These are phyloP conservation scores for Dactylellina drechsleri DNA, from an alignment of 2,329 filamentous ascomycete species.

Conservation along the genomic window DNA sequence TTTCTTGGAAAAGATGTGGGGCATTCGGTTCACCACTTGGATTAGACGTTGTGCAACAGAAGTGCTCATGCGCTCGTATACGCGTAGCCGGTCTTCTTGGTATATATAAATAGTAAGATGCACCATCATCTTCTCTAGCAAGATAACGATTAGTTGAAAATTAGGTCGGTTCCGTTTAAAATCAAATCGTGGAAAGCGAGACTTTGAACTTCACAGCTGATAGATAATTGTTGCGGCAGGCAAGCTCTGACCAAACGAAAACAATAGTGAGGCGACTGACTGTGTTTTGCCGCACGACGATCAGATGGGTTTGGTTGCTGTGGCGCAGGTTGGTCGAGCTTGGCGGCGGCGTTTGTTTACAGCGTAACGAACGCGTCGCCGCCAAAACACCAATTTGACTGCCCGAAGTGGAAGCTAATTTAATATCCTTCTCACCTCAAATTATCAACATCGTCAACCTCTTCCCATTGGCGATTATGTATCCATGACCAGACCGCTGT, in stretches of 20 bases:
- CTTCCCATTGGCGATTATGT: background rate
- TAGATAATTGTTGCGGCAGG: background rate
- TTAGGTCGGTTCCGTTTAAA: too few species aligned
- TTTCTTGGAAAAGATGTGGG: background rate
- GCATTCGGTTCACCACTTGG: too few species aligned
- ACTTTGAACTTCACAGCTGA: too few species aligned
- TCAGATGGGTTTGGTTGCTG: slow-evolving; percentile 22
- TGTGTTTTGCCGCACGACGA: background rate
- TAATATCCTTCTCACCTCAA: background rate
- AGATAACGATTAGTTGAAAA: too few species aligned
- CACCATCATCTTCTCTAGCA: too few species aligned
- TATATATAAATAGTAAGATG: too few species aligned
- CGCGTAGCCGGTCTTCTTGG: too few species aligned
- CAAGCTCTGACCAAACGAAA: too few species aligned
- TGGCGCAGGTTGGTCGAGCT: too few species aligned
- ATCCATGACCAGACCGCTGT: background rate
- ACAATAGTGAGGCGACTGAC: background rate
- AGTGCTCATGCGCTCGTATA: too few species aligned
- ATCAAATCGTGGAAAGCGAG: too few species aligned
- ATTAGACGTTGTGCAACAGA: too few species aligned
- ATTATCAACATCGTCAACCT: slow-evolving; percentile 1
- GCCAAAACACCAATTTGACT: slow-evolving; percentile 48
- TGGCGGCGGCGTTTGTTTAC: slow-evolving; percentile 50
- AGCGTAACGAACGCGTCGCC: slow-evolving; percentile 1
- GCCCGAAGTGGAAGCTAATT: slow-evolving; percentile 25